These are phyloP conservation scores for Fusarium praegraminearum DNA, from an alignment of 2,329 filamentous ascomycete genomes.

Conservation along the genomic window DNA sequence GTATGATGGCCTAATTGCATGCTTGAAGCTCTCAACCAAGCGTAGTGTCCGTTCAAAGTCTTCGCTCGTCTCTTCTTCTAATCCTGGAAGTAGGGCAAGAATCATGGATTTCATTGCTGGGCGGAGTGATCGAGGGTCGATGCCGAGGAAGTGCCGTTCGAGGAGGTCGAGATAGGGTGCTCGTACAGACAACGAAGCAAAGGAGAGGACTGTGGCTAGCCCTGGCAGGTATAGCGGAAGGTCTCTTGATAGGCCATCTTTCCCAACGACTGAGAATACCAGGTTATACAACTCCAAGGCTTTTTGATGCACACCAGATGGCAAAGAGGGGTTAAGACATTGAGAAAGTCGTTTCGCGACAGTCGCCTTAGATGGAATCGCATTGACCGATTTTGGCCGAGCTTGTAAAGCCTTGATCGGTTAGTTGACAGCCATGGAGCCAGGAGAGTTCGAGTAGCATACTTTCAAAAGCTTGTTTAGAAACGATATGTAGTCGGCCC, in stretches of 20 bases:
- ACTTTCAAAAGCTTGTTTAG: slow-evolving; percentile 91
- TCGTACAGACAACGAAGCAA: slow-evolving; percentile 91
- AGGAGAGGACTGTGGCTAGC: slow-evolving; percentile 88
- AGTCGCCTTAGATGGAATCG: slow-evolving; percentile 83
- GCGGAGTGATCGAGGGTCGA: slow-evolving; percentile 78
- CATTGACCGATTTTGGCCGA: slow-evolving; percentile 76
- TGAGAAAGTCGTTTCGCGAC: slow-evolving; percentile 94
- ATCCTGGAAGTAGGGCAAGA: slow-evolving; percentile 85
- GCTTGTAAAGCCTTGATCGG: slow-evolving; percentile 81
- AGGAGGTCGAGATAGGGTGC: slow-evolving; percentile 86
- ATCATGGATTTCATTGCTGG: slow-evolving; percentile 93
- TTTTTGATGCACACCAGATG: slow-evolving; percentile 97
- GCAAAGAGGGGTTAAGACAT: slow-evolving; percentile 91
- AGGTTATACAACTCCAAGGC: slow-evolving; percentile 92
- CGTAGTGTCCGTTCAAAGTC: slow-evolving; percentile 91
- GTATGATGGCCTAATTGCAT: slow-evolving; percentile 68
- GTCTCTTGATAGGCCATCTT: slow-evolving; percentile 82
- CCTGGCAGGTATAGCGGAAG: slow-evolving; percentile 91
- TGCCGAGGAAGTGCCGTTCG: slow-evolving; percentile 80
- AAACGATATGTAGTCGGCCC: slow-evolving; percentile 99
- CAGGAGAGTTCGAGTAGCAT: slow-evolving; percentile 30
- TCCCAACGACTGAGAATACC: slow-evolving; percentile 87
- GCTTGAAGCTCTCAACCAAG: slow-evolving; percentile 82
- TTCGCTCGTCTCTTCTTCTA: slow-evolving; percentile 97
- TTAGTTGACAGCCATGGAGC: not conserved